These are phyloP conservation scores for Russula griseocarnosa DNA, from an alignment of 768 basidiomycete species.

Conservation along the genomic window DNA sequence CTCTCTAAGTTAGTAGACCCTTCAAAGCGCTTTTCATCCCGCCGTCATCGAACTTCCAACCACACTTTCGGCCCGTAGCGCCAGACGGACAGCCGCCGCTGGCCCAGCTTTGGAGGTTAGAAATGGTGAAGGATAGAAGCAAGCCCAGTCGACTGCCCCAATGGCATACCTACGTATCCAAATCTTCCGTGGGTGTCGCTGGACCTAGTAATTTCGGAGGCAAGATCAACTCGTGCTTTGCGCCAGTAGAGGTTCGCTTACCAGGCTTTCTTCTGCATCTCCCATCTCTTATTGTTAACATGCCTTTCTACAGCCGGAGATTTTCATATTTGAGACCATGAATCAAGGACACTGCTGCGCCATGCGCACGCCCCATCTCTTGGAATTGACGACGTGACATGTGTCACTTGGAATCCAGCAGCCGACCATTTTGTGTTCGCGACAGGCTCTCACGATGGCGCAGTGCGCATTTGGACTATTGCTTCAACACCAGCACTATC, in stretches of 20 bases:
- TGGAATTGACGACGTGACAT: constrained; percentile 66
- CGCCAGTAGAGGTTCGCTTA: constrained; percentile 59
- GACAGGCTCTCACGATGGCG: constrained; percentile 74
- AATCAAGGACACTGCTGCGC: constrained; percentile 68
- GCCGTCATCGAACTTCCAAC: constrained; percentile 42
- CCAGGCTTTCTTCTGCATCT: constrained; percentile 4
- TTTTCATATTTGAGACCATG: constrained; percentile 83
- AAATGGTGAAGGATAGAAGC: constrained; percentile 51
- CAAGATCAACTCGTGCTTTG: constrained; percentile 75
- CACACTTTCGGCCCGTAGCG: constrained; percentile 37
- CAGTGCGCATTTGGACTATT: constrained; percentile 70
- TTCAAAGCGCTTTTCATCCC: too few species aligned
- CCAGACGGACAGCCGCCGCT: constrained; percentile 69
- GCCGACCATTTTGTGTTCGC: constrained; percentile 65
- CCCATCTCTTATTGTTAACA: constrained; percentile 7
- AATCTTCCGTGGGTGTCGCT: constrained; percentile 63
- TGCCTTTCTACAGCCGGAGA: constrained; percentile 57
- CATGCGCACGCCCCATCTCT: constrained; percentile 59
- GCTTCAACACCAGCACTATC: constrained; percentile 15
- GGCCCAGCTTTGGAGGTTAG: constrained; percentile 71
- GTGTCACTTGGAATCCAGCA: constrained; percentile 74
- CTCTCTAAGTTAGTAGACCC: too few species aligned
- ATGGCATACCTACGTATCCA: constrained; percentile 74
- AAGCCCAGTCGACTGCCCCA: constrained; percentile 39
- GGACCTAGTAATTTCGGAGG: constrained; percentile 83